Base-by-base conservation (phyloP, 1,139 yeast species). In the Suhomyces yuchorum region DNA sequence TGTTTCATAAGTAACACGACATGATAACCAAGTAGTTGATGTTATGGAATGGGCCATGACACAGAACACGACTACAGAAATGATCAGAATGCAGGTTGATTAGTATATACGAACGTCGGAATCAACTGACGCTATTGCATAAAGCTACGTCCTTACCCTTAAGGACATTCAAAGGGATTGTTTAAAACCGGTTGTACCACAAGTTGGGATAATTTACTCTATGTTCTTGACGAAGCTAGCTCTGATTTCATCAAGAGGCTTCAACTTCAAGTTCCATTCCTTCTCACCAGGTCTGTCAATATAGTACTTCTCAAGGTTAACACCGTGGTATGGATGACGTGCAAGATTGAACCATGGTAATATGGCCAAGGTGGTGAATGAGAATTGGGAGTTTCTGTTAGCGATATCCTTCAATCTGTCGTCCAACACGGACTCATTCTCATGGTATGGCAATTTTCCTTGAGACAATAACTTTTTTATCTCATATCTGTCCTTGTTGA, bases 321-420 rank as follows among this genome's bases (percentile, higher is more conserved):
- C 84, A 33, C 95, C 96, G 66, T 89, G 96, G 71, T 84, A 85
- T 58, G 89, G 91, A 67, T 89, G 96, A 62, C 83, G 71, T 43
- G 85, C 91, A 55, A 87, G 71, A 70, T 89, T 89, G 75, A 89
- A 87, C 91, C 92, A 85, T 34, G 96, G 96, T 60, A 88, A 68
- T 54, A 87, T 64, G 48, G 85, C 82, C 59, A 85, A 64, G 49
- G 77, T 71, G 51, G 81, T 68, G 59, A 82, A 84, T 8, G 96
- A 82, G 64, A 83, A 84, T 58, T 85, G 87, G 20, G 96, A 85
- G 74, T 87, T 86, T 71, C 91, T 81, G 61, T 87, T 84, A 54
- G 96, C 84, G 56, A 87, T 75, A 59, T 84, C 87, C 67, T 88
- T 88, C 61, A 85, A 69, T 75, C 91, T 82, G 56, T 84, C 87